Base-by-base conservation (phyloP, 176 grass and related monocot species). In the Dendrocalamus sinicus region DNA sequence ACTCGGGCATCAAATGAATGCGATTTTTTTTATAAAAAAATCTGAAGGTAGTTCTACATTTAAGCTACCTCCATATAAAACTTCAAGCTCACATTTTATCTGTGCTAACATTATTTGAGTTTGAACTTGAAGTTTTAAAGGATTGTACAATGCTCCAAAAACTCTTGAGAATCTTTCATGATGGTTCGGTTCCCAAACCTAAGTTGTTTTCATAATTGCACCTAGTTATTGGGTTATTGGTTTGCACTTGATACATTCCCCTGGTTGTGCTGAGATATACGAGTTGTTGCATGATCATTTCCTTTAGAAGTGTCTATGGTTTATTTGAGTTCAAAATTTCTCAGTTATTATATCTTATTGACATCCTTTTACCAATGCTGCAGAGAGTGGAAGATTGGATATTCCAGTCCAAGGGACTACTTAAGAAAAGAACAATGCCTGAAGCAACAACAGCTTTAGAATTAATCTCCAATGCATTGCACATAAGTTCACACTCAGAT, bases 391-490 rank as follows among this genome's bases (percentile, higher is more conserved):
- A 53, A 64, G 86, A 91, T 79, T 99, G 86, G 86, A 80, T 96
- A 80, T 82, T 86, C 32, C 86, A 89, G 83, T 88, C 90, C 62
- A 84, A 88, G 60, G 93, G 86, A 51, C 93, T 88, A 85, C 80
- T 99, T 51, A 82, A 81, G 86, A 96, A 91, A 91, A 87, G 84
- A 90, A 88, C 96, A 92, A 78, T 81, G 53, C 39, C 71, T 76
- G 96, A 96, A 89, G 93, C 91, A 77, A 66, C 72, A 88, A 79
- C 62, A n/a, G 90, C 88, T 52, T 91, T 99, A 79, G 85, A 92
- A 75, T 79, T 94, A 55, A 91, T 99, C 60, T 94, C 86, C 67
- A 93, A 92, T 83, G 96, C 92, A n/a, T 89, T 96, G 65, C 22
- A 82, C 55, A 92, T 95, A 85, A 90, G 93, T 79, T 79, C 90